Evolutionary conservation across 2,329 filamentous ascomycete species (phyloP).

Genomic region (Claviceps humidiphila): DNA sequence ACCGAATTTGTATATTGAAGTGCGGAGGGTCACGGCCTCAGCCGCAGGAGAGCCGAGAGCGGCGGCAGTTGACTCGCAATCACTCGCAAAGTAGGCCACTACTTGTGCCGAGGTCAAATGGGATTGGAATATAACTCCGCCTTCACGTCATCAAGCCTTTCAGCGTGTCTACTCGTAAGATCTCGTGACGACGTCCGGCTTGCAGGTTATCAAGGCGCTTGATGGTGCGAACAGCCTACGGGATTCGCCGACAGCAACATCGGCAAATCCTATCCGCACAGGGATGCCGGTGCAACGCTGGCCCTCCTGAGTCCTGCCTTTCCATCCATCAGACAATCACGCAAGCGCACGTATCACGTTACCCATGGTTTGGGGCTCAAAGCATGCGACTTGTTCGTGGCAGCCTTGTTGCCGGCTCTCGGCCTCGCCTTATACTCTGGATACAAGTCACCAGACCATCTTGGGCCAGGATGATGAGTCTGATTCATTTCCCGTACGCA

Average conservation of each 20-base stretch:
- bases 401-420: not conserved
- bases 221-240: not conserved
- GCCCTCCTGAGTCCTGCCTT: not conserved
- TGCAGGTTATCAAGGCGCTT: not conserved
- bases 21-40: no score
- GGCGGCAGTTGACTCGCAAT: no score
- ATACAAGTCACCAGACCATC: not conserved
- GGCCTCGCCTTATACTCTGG: not conserved
- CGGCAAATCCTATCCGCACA: conserved; percentile 4
- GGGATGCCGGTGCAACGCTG: conserved; percentile 1
- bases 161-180: no score
- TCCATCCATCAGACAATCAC: not conserved
- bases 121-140: no score
- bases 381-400: not conserved
- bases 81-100: no score
- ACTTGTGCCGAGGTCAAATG: no score
- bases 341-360: not conserved
- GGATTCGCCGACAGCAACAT: conserved; percentile 5
- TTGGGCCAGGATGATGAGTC: not conserved
- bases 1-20: no score
- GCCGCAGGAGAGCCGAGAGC: no score
- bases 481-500: not conserved
- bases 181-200: not conserved
- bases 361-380: not conserved
- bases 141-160: no score